Evolutionary conservation across 352 stramenopile genomes (phyloP).

Genomic region (Phytophthora pisi): DNA sequence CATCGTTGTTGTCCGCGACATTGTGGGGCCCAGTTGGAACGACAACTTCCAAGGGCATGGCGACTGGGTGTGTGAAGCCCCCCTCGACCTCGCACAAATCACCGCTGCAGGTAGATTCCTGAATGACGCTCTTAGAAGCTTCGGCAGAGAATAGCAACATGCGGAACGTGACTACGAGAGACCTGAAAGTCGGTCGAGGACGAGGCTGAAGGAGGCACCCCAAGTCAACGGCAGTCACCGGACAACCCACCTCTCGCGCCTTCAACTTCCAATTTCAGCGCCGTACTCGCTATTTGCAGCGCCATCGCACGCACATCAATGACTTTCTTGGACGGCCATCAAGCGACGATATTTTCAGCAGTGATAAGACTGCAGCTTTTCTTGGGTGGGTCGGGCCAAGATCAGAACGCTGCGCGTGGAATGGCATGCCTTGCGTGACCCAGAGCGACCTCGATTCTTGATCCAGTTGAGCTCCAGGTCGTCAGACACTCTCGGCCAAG

Average conservation of each 20-base stretch:
- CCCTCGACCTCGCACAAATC: constrained; percentile 4
- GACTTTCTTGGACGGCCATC: constrained; percentile 14
- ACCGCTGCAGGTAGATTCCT: constrained; percentile 30
- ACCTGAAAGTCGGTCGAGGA: constrained; percentile 23
- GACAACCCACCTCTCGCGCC: constrained; percentile 20
- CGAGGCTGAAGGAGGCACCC: constrained; percentile 27
- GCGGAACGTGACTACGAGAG: background rate
- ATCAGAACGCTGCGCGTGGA: constrained; percentile 22
- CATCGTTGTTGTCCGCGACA: constrained; percentile 3
- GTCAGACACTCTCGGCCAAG: background rate
- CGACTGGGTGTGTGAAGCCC: background rate
- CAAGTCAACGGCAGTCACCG: constrained; percentile 41
- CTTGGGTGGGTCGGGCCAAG: constrained; percentile 5
- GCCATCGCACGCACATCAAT: background rate
- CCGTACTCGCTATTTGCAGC: constrained; percentile 28
- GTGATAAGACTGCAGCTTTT: constrained; percentile 28
- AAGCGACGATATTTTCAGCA: constrained; percentile 28
- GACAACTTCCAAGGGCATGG: constrained; percentile 27
- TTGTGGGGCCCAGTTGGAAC: constrained; percentile 7
- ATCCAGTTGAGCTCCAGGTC: background rate
- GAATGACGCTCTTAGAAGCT: constrained; percentile 19
- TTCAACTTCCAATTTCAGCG: constrained; percentile 33
- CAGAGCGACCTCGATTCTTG: background rate
- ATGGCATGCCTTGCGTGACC: too few species aligned
- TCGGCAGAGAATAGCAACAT: constrained; percentile 23